phyloP scores from a whole-genome alignment of 768 basidiomycete genomes.

The Lepiota subincarnata region DNA sequence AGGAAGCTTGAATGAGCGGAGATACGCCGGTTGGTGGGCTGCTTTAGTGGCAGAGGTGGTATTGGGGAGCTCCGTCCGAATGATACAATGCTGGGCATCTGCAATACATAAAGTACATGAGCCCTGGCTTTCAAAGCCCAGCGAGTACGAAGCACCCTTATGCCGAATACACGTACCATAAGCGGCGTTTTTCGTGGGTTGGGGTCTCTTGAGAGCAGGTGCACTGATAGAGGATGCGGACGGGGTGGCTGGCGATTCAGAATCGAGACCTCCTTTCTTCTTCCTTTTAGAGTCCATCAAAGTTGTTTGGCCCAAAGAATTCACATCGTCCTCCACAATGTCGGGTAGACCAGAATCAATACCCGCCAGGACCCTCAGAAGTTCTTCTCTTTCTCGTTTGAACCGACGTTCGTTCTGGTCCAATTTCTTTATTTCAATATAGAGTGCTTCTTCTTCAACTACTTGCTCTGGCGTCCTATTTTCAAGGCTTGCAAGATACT shows the following conservation, averaged over 20 bases:
- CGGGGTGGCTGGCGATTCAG: constrained; percentile 50
- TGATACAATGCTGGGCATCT: constrained; percentile 74
- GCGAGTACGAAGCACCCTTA: no score
- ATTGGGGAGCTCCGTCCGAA: constrained; percentile 55
- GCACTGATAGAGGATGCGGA: constrained; percentile 27
- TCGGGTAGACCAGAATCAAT: constrained; percentile 84
- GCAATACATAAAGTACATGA: not conserved
- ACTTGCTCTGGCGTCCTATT: constrained; percentile 85
- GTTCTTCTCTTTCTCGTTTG: constrained; percentile 83
- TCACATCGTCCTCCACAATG: constrained; percentile 64
- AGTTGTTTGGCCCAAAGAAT: constrained; percentile 37
- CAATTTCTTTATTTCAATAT: constrained; percentile 89
- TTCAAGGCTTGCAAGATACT: constrained; percentile 84
- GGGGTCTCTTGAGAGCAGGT: constrained; percentile 36
- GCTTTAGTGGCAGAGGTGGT: constrained; percentile 63
- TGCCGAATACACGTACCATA: constrained; percentile 40
- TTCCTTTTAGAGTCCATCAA: constrained; percentile 58
- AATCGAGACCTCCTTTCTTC: constrained; percentile 39
- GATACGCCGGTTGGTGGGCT: constrained; percentile 72
- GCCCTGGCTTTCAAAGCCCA: no score
- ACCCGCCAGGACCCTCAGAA: constrained; percentile 78
- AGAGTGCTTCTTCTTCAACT: constrained; percentile 92
- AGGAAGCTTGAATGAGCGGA: constrained; percentile 86
- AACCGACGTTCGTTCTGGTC: constrained; percentile 90
- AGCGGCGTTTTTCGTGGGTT: constrained; percentile 52